These are phyloP conservation scores for Fusarium vanettenii DNA, from an alignment of 2,329 filamentous ascomycete species.

Conservation along the genomic window DNA sequence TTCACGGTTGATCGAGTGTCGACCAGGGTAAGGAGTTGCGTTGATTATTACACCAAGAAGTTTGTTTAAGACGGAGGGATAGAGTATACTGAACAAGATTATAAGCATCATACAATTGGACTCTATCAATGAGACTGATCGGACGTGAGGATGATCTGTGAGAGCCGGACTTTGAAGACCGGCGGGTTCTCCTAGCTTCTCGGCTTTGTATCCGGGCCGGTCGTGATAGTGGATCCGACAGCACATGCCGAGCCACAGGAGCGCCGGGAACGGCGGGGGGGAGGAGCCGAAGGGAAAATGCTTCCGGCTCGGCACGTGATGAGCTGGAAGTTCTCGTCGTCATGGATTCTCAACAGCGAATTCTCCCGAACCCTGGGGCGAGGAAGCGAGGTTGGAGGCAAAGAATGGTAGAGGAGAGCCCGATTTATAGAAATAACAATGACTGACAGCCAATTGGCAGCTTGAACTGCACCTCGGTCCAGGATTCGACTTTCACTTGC, in stretches of 20 bases:
- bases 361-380: constrained; percentile 27
- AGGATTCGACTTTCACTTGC: not conserved
- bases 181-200: constrained; percentile 18
- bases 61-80: not conserved
- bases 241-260: constrained; percentile 29
- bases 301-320: constrained; percentile 42
- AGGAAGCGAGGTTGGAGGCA: constrained; percentile 1
- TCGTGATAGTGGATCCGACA: constrained; percentile 25
- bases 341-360: constrained; percentile 34
- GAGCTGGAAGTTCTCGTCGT: constrained; percentile 25
- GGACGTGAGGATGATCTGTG: not conserved
- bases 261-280: constrained; percentile 24
- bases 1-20: not conserved
- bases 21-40: constrained; percentile 11
- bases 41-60: not conserved
- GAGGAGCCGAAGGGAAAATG: constrained; percentile 35
- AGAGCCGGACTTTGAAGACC: constrained; percentile 35
- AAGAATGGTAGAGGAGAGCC: not conserved
- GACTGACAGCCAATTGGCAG: constrained; percentile 22
- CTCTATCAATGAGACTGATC: not conserved
- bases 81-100: not conserved
- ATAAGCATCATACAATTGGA: constrained; percentile 1
- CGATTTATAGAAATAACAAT: not conserved
- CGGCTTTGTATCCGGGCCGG: constrained; percentile 31
- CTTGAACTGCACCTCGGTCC: constrained; percentile 4